These are phyloP conservation scores for Cystoisospora suis DNA, from an alignment of 169 alveolate species.

Conservation along the genomic window DNA sequence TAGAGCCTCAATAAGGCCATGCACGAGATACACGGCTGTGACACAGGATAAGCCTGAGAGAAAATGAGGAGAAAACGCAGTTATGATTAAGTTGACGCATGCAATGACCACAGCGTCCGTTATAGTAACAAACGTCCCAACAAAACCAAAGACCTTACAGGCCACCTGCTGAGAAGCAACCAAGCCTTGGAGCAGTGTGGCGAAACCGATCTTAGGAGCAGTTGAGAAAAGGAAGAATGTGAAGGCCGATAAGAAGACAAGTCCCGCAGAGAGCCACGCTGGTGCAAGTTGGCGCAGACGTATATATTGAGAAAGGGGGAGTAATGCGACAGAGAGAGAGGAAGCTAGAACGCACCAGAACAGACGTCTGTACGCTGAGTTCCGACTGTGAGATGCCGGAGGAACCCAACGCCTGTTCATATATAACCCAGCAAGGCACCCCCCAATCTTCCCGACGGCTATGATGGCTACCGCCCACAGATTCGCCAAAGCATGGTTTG, in stretches of 20 bases:
- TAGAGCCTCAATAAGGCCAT: conserved; percentile 44
- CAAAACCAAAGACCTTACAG: conserved; percentile 56
- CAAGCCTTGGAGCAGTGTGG: conserved; percentile 62
- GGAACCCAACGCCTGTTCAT: conserved; percentile 48
- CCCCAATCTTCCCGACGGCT: conserved; percentile 61
- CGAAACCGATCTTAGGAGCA: conserved; percentile 63
- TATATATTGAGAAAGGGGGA: neutral
- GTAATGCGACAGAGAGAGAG: conserved; percentile 13
- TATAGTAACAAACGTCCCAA: conserved; percentile 59
- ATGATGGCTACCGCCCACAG: conserved; percentile 22
- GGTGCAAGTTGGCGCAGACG: neutral
- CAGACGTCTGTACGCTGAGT: conserved; percentile 16
- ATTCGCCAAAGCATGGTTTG: conserved; percentile 35
- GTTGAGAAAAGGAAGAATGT: conserved; percentile 55
- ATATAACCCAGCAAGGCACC: conserved; percentile 40
- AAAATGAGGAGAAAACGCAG: neutral
- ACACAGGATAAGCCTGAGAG: conserved; percentile 12
- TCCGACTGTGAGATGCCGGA: conserved; percentile 33
- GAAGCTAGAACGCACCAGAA: conserved; percentile 46
- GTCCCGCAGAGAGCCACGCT: neutral
- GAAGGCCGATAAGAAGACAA: conserved; percentile 33
- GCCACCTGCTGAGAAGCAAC: conserved; percentile 56
- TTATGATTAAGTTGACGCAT: conserved; percentile 25
- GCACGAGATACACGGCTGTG: conserved; percentile 10
- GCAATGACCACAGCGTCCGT: conserved; percentile 57